Conservation (phyloP, 768 basidiomycete genomes). For the Pleurotus salmoneostramineus region DNA sequence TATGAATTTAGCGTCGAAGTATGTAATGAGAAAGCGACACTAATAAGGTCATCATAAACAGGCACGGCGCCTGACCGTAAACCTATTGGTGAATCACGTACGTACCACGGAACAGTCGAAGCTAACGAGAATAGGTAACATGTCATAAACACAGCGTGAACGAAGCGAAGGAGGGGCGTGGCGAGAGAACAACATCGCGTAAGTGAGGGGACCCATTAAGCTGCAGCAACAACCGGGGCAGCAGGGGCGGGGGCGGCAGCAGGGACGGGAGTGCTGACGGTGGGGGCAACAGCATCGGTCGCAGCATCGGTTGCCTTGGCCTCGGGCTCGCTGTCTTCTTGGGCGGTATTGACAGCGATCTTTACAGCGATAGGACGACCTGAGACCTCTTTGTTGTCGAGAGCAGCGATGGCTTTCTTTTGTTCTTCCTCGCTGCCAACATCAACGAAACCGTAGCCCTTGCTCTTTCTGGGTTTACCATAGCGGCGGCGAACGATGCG, state of each 20-base stretch:
- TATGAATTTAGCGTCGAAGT: background rate
- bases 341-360: slow-evolving; percentile 85
- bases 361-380: slow-evolving; percentile 90
- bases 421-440: slow-evolving; percentile 88
- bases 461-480: slow-evolving; percentile 83
- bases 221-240: background rate
- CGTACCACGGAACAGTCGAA: slow-evolving; percentile 7
- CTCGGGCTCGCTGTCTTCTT: slow-evolving; percentile 49
- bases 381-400: slow-evolving; percentile 85
- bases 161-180: slow-evolving; percentile 14
- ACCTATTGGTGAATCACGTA: slow-evolving; percentile 4
- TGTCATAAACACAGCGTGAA: slow-evolving; percentile 4
- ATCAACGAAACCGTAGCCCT: slow-evolving; percentile 98
- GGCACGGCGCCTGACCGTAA: slow-evolving; percentile 46
- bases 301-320: slow-evolving; percentile 15
- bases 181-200: too few relatives aligned
- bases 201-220: background rate
- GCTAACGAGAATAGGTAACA: slow-evolving; percentile 8
- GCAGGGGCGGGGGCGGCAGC: background rate
- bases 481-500: slow-evolving; percentile 86
- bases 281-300: background rate
- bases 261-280: background rate
- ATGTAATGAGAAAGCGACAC: slow-evolving; percentile 2
- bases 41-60: slow-evolving; percentile 23
- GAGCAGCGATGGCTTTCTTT: slow-evolving; percentile 81